Evolutionary conservation across 768 basidiomycete genomes (phyloP).

Genomic region (Serendipita sp.): DNA sequence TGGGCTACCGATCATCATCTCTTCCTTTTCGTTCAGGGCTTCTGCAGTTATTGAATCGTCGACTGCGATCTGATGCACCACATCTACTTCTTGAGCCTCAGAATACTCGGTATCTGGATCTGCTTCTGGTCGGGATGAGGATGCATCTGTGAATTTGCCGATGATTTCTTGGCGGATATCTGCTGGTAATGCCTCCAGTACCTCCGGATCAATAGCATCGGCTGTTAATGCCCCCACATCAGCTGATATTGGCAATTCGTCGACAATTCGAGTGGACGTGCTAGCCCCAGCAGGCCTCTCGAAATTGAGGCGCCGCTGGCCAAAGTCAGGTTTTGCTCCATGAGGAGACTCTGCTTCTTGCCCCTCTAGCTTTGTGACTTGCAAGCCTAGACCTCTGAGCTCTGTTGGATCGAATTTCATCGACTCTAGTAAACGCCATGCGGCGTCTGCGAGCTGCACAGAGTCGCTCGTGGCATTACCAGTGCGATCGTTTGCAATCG

Average conservation of each 20-base stretch:
- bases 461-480: constrained; percentile 62
- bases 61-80: background rate
- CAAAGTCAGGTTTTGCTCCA: constrained; percentile 8
- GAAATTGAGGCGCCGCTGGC: background rate
- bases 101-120: background rate
- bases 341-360: constrained; percentile 20
- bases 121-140: background rate
- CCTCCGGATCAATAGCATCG: constrained; percentile 43
- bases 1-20: constrained; percentile 7
- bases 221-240: constrained; percentile 4
- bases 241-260: background rate
- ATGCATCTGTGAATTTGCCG: constrained; percentile 30
- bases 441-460: constrained; percentile 54
- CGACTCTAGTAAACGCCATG: constrained; percentile 56
- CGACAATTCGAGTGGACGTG: background rate
- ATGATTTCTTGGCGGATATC: constrained; percentile 58
- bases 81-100: background rate
- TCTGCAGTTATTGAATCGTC: background rate
- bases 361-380: constrained; percentile 76
- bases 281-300: background rate
- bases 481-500: constrained; percentile 28
- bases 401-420: constrained; percentile 73
- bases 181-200: constrained; percentile 53
- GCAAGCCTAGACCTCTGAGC: constrained; percentile 82
- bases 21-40: background rate